These are phyloP conservation scores for Cryptococcus wingfieldii DNA, from an alignment of 1,284 basidiomycete species.

Conservation along the genomic window DNA sequence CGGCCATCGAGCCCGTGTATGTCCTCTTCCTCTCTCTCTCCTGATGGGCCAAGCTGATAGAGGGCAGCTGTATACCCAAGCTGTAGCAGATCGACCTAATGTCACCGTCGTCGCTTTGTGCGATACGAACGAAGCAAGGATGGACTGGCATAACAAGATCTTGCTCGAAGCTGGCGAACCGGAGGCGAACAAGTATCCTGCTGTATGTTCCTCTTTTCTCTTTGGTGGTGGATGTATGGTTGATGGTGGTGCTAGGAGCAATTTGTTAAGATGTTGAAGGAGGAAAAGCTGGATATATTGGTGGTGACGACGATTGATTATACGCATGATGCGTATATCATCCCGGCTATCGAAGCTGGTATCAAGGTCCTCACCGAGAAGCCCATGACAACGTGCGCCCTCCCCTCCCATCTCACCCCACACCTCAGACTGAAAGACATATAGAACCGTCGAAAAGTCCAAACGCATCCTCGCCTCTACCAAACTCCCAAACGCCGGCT, in stretches of 20 bases:
- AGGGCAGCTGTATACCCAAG: slow-evolving; percentile 29
- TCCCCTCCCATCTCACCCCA: neutral
- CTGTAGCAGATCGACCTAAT: slow-evolving; percentile 27
- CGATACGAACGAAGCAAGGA: slow-evolving; percentile 54
- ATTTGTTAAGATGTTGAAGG: slow-evolving; percentile 54
- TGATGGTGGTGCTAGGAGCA: slow-evolving; percentile 32
- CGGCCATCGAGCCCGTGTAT: slow-evolving; percentile 39
- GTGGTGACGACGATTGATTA: slow-evolving; percentile 58
- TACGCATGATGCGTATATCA: slow-evolving; percentile 55
- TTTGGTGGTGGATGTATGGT: neutral
- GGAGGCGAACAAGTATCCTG: slow-evolving; percentile 24
- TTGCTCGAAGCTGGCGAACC: slow-evolving; percentile 49
- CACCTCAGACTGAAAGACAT: neutral
- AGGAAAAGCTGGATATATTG: slow-evolving; percentile 53
- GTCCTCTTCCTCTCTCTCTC: slow-evolving; percentile 4
- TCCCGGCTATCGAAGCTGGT: slow-evolving; percentile 40
- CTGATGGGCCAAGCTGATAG: neutral
- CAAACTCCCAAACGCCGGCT: slow-evolving; percentile 43
- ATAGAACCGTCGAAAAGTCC: slow-evolving; percentile 53
- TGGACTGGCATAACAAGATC: slow-evolving; percentile 54
- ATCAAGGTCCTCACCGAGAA: slow-evolving; percentile 55
- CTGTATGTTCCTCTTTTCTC: slow-evolving; percentile 14
- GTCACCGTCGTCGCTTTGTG: slow-evolving; percentile 53
- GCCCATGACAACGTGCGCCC: slow-evolving; percentile 55
- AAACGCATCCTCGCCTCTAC: slow-evolving; percentile 54